Evolutionary conservation across 148 eudicot species (phyloP).

Genomic region (Heliosperma pusillum): DNA sequence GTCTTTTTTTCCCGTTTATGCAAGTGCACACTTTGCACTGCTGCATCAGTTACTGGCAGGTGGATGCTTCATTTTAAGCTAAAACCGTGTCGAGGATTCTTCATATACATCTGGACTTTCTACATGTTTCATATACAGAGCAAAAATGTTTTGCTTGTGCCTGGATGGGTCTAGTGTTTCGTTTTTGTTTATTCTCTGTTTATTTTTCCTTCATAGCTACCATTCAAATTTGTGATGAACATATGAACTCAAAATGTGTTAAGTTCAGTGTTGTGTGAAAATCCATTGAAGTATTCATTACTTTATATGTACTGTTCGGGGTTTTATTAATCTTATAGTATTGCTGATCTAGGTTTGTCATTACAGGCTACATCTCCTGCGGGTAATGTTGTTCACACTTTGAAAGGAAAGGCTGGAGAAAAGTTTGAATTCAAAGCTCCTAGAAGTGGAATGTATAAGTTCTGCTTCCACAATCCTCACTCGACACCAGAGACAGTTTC

Average conservation of each 20-base stretch:
- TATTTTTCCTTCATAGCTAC: not conserved
- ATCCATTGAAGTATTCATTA: not conserved
- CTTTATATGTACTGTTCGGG: not conserved
- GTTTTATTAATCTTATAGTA: not conserved
- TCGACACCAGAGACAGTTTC: slow-evolving; percentile 83
- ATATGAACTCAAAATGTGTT: not conserved
- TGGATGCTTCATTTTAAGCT: not conserved
- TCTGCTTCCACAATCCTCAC: slow-evolving; percentile 80
- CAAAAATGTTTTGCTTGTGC: not conserved
- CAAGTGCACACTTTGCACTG: not conserved
- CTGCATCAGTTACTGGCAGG: not conserved
- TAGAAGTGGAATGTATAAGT: slow-evolving; percentile 82
- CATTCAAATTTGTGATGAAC: not conserved
- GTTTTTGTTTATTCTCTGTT: not conserved
- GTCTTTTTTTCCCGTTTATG: not conserved
- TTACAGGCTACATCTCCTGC: slow-evolving; percentile 78
- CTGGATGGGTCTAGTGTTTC: not conserved
- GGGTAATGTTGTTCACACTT: slow-evolving; percentile 54
- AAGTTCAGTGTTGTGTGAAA: not conserved
- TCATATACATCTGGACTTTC: not conserved
- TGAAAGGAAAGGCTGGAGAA: slow-evolving; percentile 87
- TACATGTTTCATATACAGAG: not conserved
- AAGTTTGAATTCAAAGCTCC: slow-evolving; percentile 89
- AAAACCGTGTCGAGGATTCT: not conserved
- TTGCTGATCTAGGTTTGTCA: slow-evolving; percentile 10